Conservation (phyloP, 208 protist genomes). For the Willaertia magna region DNA sequence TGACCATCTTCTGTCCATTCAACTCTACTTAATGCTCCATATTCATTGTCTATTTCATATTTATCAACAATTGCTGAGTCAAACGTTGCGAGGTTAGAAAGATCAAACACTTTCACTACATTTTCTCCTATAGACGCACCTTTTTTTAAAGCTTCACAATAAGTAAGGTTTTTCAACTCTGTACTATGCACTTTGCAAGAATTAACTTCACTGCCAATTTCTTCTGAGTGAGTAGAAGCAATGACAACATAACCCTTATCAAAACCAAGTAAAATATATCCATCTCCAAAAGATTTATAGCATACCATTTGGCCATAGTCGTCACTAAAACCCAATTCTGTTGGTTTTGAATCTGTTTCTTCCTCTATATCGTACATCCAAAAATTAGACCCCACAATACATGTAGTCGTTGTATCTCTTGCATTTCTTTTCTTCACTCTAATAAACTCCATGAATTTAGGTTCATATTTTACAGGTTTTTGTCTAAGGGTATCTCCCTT, state of each 20-base stretch:
- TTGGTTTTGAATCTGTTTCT: conserved; percentile 34
- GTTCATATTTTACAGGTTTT: conserved; percentile 35
- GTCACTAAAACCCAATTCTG: conserved; percentile 42
- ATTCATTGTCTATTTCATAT: conserved; percentile 47
- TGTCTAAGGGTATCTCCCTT: conserved; percentile 56
- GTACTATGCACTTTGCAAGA: conserved; percentile 29
- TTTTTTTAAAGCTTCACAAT: conserved; percentile 32
- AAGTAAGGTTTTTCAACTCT: conserved; percentile 28
- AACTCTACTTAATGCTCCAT: conserved; percentile 45
- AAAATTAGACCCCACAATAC: conserved; percentile 40
- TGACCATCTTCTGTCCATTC: conserved; percentile 73
- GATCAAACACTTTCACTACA: conserved; percentile 41
- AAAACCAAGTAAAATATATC: conserved; percentile 50
- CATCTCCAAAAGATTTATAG: conserved; percentile 48
- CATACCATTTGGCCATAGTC: conserved; percentile 47
- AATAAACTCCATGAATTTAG: conserved; percentile 46
- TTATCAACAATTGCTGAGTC: conserved; percentile 11
- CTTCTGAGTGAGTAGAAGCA: conserved; percentile 34
- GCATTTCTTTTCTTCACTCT: conserved; percentile 23
- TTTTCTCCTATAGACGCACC: conserved; percentile 42
- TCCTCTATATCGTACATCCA: conserved; percentile 38
- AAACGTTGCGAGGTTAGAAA: conserved; percentile 26
- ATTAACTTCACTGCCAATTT: conserved; percentile 45
- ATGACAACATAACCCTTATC: conserved; percentile 41
- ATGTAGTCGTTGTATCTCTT: conserved; percentile 37